Base-by-base conservation (phyloP, 805 yeast species). In the Lipomyces orientalis region DNA sequence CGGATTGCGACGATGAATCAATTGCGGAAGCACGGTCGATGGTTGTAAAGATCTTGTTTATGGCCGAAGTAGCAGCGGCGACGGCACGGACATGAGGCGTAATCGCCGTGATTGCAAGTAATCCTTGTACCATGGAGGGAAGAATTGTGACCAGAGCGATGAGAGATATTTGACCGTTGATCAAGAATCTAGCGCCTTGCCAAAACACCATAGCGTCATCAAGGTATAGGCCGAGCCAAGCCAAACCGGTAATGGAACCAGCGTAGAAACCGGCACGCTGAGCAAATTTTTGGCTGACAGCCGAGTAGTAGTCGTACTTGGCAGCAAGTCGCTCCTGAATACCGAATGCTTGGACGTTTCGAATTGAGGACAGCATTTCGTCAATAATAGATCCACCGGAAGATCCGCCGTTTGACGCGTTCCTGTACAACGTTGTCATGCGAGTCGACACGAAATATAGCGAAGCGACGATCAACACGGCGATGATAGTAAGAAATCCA, bases 271-370 rank as follows among this genome's bases (percentile, higher is more conserved):
- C 80, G 52, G 77, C 77, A 62, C 73, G 72, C 65, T 68, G 65
- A 8, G 75, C 73, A 34, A 68, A 75, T 35, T 66, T 62, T 68
- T 69, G 69, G 1, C 81, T 69, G 10, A 71, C 59, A 5, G 57
- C 62, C 35, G 81, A 74, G 56, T 70, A 72, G 37, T 60, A 69
- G 59, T 80, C 81, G 66, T 76, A 81, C 58, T 74, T 73, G 14
- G 57, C 69, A 12, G 77, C 73, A 54, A 81, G 68, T n/a, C 80
- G 73, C 19, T 77, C 75, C 70, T 81, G 84, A 22, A 79, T 74
- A 35, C 82, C 82, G 56, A 81, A 80, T 0, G 83, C 83, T 8
- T 79, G 78, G 1, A 81, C 81, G 63, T 78, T 81, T 54, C 83
- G 76, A 34, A 79, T 77, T 1, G 83, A 77, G 9, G 81, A 74